These are phyloP conservation scores for Talaromyces sp. DNA, from an alignment of 2,329 filamentous ascomycete genomes.

Conservation along the genomic window DNA sequence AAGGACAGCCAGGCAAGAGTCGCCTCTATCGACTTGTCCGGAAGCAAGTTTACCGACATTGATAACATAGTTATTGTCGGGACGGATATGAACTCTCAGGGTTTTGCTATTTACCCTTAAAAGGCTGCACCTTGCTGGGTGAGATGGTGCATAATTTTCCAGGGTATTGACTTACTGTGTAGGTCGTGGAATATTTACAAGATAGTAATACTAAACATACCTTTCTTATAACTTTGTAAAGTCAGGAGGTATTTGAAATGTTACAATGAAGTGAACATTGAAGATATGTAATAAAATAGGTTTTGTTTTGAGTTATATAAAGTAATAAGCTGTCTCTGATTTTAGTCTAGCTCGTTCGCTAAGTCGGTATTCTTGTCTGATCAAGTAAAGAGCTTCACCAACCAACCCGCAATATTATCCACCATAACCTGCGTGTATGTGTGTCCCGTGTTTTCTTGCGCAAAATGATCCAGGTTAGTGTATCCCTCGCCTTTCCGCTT, in stretches of 20 bases:
- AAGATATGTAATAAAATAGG: neutral
- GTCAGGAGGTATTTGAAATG: neutral
- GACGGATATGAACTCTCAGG: neutral
- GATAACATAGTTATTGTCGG: neutral
- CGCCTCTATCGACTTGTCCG: neutral
- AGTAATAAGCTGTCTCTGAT: neutral
- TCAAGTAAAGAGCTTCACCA: neutral
- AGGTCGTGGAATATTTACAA: neutral
- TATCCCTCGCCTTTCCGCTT: neutral
- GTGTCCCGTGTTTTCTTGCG: conserved; percentile 8
- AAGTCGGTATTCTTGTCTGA: neutral
- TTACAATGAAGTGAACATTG: neutral
- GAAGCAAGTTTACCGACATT: neutral
- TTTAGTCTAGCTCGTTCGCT: neutral
- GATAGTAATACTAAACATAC: neutral
- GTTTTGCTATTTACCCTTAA: neutral
- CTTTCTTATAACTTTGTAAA: neutral
- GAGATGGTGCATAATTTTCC: no score
- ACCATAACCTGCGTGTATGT: conserved; percentile 2
- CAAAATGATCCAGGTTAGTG: conserved; percentile 5
- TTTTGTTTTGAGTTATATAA: neutral
- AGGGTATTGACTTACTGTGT: no score
- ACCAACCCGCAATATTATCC: conserved; percentile 4
- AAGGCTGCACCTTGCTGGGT: neutral
- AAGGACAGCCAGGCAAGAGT: neutral